Conservation (phyloP, 805 yeast genomes). For the Teunomyces gatunensis region DNA sequence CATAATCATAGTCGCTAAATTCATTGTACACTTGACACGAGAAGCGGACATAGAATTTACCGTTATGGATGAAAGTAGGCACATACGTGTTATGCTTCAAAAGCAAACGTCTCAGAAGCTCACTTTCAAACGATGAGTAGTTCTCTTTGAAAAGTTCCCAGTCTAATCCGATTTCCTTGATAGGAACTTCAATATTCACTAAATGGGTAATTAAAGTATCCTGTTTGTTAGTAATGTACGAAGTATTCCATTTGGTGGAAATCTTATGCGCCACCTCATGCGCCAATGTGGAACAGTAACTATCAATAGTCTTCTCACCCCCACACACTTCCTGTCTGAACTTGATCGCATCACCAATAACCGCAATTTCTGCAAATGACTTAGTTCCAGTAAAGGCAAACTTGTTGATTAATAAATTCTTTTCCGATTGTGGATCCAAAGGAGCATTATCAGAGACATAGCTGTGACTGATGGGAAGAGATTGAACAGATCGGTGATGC, state of each 20-base stretch:
- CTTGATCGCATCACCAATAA: slow-evolving; percentile 48
- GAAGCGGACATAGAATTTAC: slow-evolving; percentile 38
- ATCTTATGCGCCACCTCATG: slow-evolving; percentile 39
- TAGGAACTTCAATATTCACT: slow-evolving; percentile 44
- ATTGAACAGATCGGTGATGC: slow-evolving; percentile 50
- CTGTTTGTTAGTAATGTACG: slow-evolving; percentile 34
- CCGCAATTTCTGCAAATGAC: slow-evolving; percentile 41
- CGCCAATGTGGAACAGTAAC: slow-evolving; percentile 49
- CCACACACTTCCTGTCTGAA: slow-evolving; percentile 57
- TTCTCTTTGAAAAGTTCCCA: slow-evolving; percentile 7
- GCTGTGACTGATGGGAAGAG: slow-evolving; percentile 56
- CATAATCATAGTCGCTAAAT: slow-evolving; percentile 49
- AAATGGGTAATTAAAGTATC: slow-evolving; percentile 37
- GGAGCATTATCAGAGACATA: slow-evolving; percentile 34
- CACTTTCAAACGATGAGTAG: neutral
- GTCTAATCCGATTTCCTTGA: slow-evolving; percentile 12
- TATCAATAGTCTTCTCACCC: slow-evolving; percentile 52
- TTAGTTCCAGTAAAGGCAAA: slow-evolving; percentile 53
- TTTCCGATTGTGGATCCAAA: slow-evolving; percentile 18
- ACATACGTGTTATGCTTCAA: slow-evolving; percentile 40
- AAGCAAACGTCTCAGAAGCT: slow-evolving; percentile 6
- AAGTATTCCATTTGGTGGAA: slow-evolving; percentile 39
- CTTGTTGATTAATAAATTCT: slow-evolving; percentile 37
- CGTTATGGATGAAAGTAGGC: slow-evolving; percentile 44
- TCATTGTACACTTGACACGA: slow-evolving; percentile 63